Evolutionary conservation across 2,329 filamentous ascomycete species (phyloP), one percentile per base, ranked within the genome.

Genomic region (Neofusicoccum umdonicola): DNA sequence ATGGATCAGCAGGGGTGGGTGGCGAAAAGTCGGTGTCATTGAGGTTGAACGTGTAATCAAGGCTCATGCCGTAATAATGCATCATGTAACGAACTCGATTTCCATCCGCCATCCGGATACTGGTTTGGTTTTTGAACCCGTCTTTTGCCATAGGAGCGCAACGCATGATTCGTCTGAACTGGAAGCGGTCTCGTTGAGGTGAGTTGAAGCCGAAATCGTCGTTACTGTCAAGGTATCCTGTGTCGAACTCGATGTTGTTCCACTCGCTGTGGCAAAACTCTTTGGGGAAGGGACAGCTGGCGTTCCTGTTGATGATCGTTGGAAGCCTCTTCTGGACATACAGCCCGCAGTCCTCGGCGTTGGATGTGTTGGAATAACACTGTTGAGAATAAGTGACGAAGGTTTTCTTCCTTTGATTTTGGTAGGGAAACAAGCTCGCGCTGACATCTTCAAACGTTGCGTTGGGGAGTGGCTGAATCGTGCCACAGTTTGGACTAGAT

Each of bases 201-300:
- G 51, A 54, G 22, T 71, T 72, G 19, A 72, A 39, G 1, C 71
- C 71, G 15, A 73, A 60, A 52, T 73, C 62, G 1, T 58, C 19
- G 17, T 64, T 58, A 35, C 66, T 69, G 45, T 72, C 64, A 0
- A 73, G 48, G 19, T 56, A 44, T 8, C 68, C 69, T 12, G 68
- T 69, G 35, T 72, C 70, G 0, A 73, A 34, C 0, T 44, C 2
- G 3, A 72, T 13, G n/a, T 71, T 73, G 0, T 39, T 39, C 7
- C 13, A 58, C 2, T 65, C 44, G 9, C 35, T 51, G 31, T 48
- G 44, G 42, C 68, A 71, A 6, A 68, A 54, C 2, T 63, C 45
- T 8, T 50, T 37, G 3, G 35, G 41, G 39, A 70, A 70, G 0
- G 68, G 68, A 48, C 65, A 70, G 8, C 37, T 35, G 6, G 65